These are phyloP conservation scores for Geotrichum candidum DNA, from an alignment of 1,139 yeast species.

Conservation along the genomic window DNA sequence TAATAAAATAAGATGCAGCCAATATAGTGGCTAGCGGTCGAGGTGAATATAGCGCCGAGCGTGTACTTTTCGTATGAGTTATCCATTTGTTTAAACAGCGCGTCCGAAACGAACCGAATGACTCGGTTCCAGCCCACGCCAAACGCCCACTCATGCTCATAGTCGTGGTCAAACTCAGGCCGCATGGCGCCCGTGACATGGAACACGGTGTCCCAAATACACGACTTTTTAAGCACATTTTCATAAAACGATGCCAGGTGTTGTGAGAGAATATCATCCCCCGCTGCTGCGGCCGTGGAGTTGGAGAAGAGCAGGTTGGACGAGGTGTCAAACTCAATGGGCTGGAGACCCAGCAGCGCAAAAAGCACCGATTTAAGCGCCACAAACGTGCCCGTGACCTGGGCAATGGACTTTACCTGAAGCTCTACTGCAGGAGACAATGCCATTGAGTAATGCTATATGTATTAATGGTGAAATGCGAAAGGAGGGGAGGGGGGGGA, in stretches of 20 bases:
- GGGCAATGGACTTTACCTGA: slow-evolving; percentile 1
- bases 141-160: slow-evolving; percentile 89
- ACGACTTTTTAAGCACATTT: slow-evolving; percentile 41
- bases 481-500: not conserved
- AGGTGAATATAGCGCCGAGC: slow-evolving; percentile 41
- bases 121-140: slow-evolving; percentile 70
- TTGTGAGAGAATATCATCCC: slow-evolving; percentile 2
- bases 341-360: slow-evolving; percentile 38
- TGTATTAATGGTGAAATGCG: not conserved
- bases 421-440: not conserved
- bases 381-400: slow-evolving; percentile 27
- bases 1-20: slow-evolving; percentile 48
- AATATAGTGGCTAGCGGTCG: slow-evolving; percentile 50
- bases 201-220: slow-evolving; percentile 85
- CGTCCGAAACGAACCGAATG: slow-evolving; percentile 32
- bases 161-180: slow-evolving; percentile 38
- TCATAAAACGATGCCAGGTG: slow-evolving; percentile 15
- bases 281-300: not conserved
- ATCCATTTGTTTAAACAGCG: slow-evolving; percentile 14
- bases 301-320: slow-evolving; percentile 33
- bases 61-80: slow-evolving; percentile 38
- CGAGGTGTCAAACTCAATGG: slow-evolving; percentile 48
- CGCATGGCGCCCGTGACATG: slow-evolving; percentile 53
- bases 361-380: slow-evolving; percentile 38
- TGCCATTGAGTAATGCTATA: not conserved